phyloP scores from a whole-genome alignment of 495 filamentous ascomycete species.

The Penicillium psychrofluorescens region DNA sequence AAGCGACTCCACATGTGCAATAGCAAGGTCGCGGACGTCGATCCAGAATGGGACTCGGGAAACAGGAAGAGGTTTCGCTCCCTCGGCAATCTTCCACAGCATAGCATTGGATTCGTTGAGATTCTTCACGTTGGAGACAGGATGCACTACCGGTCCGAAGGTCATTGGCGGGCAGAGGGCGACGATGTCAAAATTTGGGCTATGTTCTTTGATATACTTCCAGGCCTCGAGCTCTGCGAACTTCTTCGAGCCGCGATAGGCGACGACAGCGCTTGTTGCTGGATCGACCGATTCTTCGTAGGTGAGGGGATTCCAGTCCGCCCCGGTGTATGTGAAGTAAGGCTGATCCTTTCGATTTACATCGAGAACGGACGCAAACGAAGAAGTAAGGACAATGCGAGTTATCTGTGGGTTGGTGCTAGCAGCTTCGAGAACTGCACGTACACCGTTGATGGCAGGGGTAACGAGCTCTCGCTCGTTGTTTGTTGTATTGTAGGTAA shows the following conservation, averaged over 20 bases:
- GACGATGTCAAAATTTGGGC: slow-evolving; percentile 58
- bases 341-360: slow-evolving; percentile 26
- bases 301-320: slow-evolving; percentile 71
- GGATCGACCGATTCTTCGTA: slow-evolving; percentile 44
- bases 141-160: slow-evolving; percentile 38
- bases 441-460: slow-evolving; percentile 55
- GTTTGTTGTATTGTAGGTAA: slow-evolving; percentile 36
- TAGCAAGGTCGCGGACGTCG: slow-evolving; percentile 38
- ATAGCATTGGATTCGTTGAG: slow-evolving; percentile 34
- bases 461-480: slow-evolving; percentile 62
- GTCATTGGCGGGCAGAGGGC: slow-evolving; percentile 53
- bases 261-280: slow-evolving; percentile 29
- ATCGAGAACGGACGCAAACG: slow-evolving; percentile 62
- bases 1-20: slow-evolving; percentile 33
- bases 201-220: slow-evolving; percentile 55
- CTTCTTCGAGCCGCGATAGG: slow-evolving; percentile 57
- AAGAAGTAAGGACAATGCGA: slow-evolving; percentile 66
- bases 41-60: slow-evolving; percentile 32
- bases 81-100: slow-evolving; percentile 26
- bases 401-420: slow-evolving; percentile 53
- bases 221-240: slow-evolving; percentile 48
- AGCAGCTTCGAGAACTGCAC: slow-evolving; percentile 17
- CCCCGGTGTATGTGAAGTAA: slow-evolving; percentile 50
- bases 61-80: slow-evolving; percentile 18
- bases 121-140: slow-evolving; percentile 13